These are phyloP conservation scores for Bonia amplexicaulis DNA, from an alignment of 176 grass and related monocot genomes.

Conservation along the genomic window DNA sequence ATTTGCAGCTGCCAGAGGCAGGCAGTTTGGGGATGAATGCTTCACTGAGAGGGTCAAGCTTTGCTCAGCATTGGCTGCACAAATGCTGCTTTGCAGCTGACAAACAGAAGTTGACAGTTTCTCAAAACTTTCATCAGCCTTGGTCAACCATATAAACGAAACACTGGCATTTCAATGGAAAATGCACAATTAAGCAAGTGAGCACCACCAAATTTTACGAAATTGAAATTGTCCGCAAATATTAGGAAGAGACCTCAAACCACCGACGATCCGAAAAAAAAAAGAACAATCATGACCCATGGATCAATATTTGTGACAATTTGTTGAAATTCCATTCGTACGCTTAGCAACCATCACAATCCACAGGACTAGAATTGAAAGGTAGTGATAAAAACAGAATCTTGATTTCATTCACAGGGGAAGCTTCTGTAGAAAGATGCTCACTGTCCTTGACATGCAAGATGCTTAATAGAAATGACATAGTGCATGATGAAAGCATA, in stretches of 20 bases:
- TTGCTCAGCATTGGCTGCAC: neutral
- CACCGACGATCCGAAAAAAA: neutral
- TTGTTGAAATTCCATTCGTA: neutral
- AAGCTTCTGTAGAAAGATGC: neutral
- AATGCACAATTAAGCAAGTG: neutral
- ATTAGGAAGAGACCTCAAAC: neutral
- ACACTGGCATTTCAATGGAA: neutral
- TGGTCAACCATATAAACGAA: neutral
- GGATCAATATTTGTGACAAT: neutral
- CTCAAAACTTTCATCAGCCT: neutral
- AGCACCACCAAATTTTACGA: neutral
- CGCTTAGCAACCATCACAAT: neutral
- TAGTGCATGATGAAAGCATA: neutral
- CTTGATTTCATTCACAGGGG: neutral
- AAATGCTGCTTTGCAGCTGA: neutral
- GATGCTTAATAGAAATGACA: neutral
- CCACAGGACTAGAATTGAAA: neutral
- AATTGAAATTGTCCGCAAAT: neutral
- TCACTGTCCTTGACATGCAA: constrained; percentile 2
- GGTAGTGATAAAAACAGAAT: neutral
- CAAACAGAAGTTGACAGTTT: neutral
- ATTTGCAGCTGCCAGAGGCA: constrained; percentile 9
- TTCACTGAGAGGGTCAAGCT: neutral
- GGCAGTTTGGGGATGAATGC: constrained; percentile 1
- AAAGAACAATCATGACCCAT: neutral